Evolutionary conservation across 495 filamentous ascomycete genomes (phyloP), one percentile per base, ranked within the genome.

Genomic region (Neurospora cerealis): DNA sequence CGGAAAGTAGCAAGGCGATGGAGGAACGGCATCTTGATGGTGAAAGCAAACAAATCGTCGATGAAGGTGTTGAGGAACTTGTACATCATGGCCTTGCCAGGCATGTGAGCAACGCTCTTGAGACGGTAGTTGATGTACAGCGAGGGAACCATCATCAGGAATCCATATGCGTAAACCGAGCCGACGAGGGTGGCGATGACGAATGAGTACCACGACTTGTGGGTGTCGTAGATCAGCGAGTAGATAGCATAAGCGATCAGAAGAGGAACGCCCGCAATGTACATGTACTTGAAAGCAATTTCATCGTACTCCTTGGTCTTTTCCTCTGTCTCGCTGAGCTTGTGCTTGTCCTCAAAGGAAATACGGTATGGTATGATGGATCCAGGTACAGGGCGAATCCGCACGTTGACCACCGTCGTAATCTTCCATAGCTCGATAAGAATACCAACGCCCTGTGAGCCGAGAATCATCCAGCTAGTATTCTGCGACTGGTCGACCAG

Each of bases 51-150:
- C 39, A 99, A 87, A 73, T 80, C 83, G 79, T 88, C 86, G 77
- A 89, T 89, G 75, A 87, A 91, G 5, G 89, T 91, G 81, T 93
- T 93, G 24, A 99, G 85, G 83, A 97, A 96, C 83, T 99, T 99
- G 85, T 98, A 99, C 75, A 90, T 94, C 95, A 99, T 94, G 9
- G 96, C 94, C 81, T 93, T 93, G 44, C 86, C 92, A 4, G 96
- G 96, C 96, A 99, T 97, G 83, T 99, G 96, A 39, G 96, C 96
- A 48, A 99, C 94, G 74, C 89, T 93, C 89, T 98, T 96, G 75
- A 99, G 88, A 9, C 95, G 88, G 85, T 99, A 99, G 86, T 99
- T 99, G 89, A 99, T 99, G 82, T 98, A 99, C 72, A 99, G 86
- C 73, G 89, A 92, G 37, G 96, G 96, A 21, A 99, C 93, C 96